phyloP scores from a whole-genome alignment of 1,284 basidiomycete species.

The Microbotryum lychnidis-dioicae region DNA sequence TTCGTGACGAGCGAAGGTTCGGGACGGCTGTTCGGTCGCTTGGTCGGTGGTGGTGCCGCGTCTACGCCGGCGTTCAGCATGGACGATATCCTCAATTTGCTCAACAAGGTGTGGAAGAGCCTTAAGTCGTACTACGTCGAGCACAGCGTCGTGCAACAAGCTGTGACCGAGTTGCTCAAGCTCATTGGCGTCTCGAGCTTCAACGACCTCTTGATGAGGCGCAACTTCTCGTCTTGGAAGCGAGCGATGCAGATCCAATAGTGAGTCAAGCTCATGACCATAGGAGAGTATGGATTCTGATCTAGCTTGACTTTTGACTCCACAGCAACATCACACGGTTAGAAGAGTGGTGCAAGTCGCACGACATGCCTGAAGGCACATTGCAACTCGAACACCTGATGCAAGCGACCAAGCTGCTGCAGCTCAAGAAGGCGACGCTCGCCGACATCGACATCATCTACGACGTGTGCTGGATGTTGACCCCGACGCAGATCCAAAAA shows the following conservation, averaged over 20 bases:
- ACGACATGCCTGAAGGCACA: constrained; percentile 96
- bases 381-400: constrained; percentile 97
- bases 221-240: constrained; percentile 99
- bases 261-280: constrained; percentile 23
- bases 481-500: constrained; percentile 94
- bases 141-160: constrained; percentile 93
- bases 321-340: constrained; percentile 74
- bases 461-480: constrained; percentile 96
- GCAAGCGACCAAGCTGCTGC: constrained; percentile 97
- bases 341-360: constrained; percentile 61
- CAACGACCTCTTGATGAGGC: constrained; percentile 95
- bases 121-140: constrained; percentile 99
- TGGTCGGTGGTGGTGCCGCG: constrained; percentile 66
- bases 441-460: constrained; percentile 98
- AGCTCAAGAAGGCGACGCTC: constrained; percentile 86
- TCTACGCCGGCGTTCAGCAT: constrained; percentile 82
- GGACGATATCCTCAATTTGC: constrained; percentile 94
- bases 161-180: constrained; percentile 91
- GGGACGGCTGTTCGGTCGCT: constrained; percentile 84
- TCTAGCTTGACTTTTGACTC: background rate
- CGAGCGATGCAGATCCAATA: constrained; percentile 99
- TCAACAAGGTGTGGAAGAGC: constrained; percentile 98
- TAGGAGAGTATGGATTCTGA: no score
- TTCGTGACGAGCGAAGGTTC: constrained; percentile 88
- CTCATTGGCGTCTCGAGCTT: constrained; percentile 95